Evolutionary conservation across 2,329 filamentous ascomycete genomes (phyloP).

Genomic region (Thelonectria rubi): DNA sequence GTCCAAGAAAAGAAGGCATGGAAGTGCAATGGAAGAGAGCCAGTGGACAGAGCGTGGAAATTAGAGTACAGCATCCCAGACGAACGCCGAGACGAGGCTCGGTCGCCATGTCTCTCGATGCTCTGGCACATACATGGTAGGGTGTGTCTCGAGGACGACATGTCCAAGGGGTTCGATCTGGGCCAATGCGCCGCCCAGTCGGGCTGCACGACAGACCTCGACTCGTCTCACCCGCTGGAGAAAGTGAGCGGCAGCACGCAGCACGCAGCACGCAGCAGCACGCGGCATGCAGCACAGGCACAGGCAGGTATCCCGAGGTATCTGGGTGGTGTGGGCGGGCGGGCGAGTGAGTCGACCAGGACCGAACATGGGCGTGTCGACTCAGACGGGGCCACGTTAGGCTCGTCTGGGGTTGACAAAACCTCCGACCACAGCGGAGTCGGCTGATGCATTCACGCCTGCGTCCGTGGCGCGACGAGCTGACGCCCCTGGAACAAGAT

Average conservation of each 20-base stretch:
- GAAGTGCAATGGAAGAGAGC: slow-evolving; percentile 6
- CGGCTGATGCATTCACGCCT: slow-evolving; percentile 34
- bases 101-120: neutral
- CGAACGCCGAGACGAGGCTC: slow-evolving; percentile 37
- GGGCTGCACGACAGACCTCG: slow-evolving; percentile 40
- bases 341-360: slow-evolving; percentile 41
- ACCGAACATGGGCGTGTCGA: slow-evolving; percentile 39
- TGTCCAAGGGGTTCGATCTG: slow-evolving; percentile 42
- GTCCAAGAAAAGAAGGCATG: slow-evolving; percentile 5
- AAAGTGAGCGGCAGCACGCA: slow-evolving; percentile 38
- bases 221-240: slow-evolving; percentile 37
- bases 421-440: slow-evolving; percentile 40
- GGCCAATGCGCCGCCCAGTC: slow-evolving; percentile 41
- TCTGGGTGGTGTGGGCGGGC: slow-evolving; percentile 38
- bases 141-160: slow-evolving; percentile 31
- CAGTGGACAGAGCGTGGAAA: slow-evolving; percentile 27
- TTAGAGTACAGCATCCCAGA: slow-evolving; percentile 31
- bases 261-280: too few relatives aligned
- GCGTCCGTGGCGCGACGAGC: slow-evolving; percentile 30
- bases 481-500: slow-evolving; percentile 14
- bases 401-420: slow-evolving; percentile 44
- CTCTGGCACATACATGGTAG: neutral
- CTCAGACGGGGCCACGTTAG: slow-evolving; percentile 44
- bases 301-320: too few relatives aligned
- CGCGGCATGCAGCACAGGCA: too few relatives aligned